phyloP scores from a whole-genome alignment of 2,329 filamentous ascomycete species.

The Fusarium tuaranense region DNA sequence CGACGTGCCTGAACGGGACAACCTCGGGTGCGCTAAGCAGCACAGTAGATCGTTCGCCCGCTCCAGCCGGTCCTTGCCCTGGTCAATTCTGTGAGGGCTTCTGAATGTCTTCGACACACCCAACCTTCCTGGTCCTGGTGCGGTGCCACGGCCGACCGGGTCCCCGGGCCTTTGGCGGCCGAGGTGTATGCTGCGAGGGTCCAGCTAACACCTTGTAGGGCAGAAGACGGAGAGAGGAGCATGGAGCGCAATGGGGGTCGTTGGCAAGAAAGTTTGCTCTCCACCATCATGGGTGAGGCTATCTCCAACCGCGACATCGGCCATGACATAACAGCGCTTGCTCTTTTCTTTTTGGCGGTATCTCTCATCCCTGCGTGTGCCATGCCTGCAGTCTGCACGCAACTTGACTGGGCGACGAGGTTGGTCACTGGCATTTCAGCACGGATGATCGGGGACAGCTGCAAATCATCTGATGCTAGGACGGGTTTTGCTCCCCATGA shows the following conservation, averaged over 20 bases:
- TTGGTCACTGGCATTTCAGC: conserved; percentile 1
- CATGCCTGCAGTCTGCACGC: conserved; percentile 8
- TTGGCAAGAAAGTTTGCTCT: not conserved
- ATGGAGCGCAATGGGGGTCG: not conserved
- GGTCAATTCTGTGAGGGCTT: not conserved
- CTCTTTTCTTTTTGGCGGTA: not conserved
- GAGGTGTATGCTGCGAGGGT: not conserved
- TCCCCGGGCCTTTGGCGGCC: not conserved
- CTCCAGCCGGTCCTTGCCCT: not conserved
- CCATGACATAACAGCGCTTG: not conserved
- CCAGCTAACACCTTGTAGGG: conserved; percentile 6
- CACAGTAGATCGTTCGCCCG: conserved; percentile 19
- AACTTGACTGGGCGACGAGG: not conserved
- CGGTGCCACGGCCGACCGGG: not conserved
- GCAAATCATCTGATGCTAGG: conserved; percentile 21
- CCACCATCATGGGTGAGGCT: conserved; percentile 7
- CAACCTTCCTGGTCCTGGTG: not conserved
- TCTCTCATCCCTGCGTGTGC: conserved; percentile 1
- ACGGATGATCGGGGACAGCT: conserved; percentile 1
- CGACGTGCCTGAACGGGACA: conserved; percentile 15
- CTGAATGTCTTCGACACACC: not conserved
- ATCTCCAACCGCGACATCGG: conserved; percentile 3
- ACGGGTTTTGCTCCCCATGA: conserved; percentile 13
- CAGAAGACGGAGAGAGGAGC: conserved; percentile 9
- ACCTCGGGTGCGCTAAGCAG: conserved; percentile 17